These are phyloP conservation scores for Barbarea vulgaris DNA, from an alignment of 345 rosid species.

Conservation along the genomic window DNA sequence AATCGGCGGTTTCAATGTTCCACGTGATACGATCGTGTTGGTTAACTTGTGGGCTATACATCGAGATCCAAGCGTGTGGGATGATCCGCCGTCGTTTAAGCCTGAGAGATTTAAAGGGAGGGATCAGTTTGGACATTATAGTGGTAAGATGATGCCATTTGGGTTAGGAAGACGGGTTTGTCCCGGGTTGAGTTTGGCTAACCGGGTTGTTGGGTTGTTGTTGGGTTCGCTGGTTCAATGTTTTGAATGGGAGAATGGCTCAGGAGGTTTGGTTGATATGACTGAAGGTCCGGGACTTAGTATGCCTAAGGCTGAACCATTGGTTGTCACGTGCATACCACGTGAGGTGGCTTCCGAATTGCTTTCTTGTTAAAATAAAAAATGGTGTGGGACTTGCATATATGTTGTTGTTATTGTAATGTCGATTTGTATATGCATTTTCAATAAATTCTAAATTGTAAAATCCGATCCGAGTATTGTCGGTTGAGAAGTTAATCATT, in stretches of 20 bases:
- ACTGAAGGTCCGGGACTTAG: slow-evolving; percentile 44
- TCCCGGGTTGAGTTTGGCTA: slow-evolving; percentile 50
- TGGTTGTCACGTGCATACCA: slow-evolving; percentile 44
- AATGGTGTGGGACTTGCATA: background rate
- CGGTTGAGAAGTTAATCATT: background rate
- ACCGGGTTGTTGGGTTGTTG: slow-evolving; percentile 41
- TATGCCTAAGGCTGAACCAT: slow-evolving; percentile 49
- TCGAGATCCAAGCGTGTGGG: slow-evolving; percentile 47
- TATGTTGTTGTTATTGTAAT: background rate
- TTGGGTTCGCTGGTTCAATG: slow-evolving; percentile 53
- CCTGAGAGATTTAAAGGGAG: slow-evolving; percentile 50
- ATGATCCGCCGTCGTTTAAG: slow-evolving; percentile 44
- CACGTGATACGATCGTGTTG: slow-evolving; percentile 43
- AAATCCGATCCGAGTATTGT: background rate
- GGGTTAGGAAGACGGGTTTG: slow-evolving; percentile 57
- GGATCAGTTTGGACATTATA: slow-evolving; percentile 13
- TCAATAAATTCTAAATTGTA: background rate
- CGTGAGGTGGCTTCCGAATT: slow-evolving; percentile 38
- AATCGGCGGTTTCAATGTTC: slow-evolving; percentile 46
- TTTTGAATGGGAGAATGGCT: slow-evolving; percentile 50
- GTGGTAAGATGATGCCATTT: slow-evolving; percentile 46
- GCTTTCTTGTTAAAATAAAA: background rate
- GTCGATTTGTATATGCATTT: background rate
- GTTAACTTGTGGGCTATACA: slow-evolving; percentile 56
- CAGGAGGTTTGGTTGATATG: slow-evolving; percentile 48